Conservation (phyloP, 2,329 filamentous ascomycete genomes). For the Verticillium tricorpus region DNA sequence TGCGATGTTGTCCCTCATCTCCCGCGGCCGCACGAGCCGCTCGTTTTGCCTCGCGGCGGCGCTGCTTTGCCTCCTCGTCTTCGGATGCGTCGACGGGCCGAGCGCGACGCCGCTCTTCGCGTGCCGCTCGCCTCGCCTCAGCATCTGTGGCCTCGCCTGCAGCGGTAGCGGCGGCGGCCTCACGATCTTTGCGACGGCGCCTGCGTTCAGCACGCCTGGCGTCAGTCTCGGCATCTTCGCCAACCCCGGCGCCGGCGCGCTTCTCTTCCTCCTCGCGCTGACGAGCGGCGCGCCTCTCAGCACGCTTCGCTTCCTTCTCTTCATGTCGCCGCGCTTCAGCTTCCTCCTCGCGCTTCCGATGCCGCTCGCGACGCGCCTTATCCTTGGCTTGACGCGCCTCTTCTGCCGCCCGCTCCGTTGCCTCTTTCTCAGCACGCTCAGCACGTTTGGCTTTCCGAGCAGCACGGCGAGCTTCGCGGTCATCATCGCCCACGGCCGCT, state of each 20-base stretch:
- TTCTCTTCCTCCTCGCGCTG: slow-evolving; percentile 46
- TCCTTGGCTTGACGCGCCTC: slow-evolving; percentile 53
- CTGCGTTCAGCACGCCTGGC: slow-evolving; percentile 46
- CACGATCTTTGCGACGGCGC: slow-evolving; percentile 42
- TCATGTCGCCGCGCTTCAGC: slow-evolving; percentile 48
- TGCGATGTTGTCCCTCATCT: slow-evolving; percentile 26
- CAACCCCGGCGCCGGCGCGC: slow-evolving; percentile 35
- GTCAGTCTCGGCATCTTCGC: slow-evolving; percentile 45
- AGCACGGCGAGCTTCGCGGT: slow-evolving; percentile 48
- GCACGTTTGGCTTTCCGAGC: slow-evolving; percentile 57
- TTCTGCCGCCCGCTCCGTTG: slow-evolving; percentile 33
- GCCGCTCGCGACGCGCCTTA: slow-evolving; percentile 50
- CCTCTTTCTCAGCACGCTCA: slow-evolving; percentile 27
- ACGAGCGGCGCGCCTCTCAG: slow-evolving; percentile 46
- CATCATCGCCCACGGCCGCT: slow-evolving; percentile 49
- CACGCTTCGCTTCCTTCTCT: slow-evolving; percentile 55
- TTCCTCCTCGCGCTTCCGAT: slow-evolving; percentile 52
- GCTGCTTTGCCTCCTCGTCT: slow-evolving; percentile 50
- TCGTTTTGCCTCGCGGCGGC: slow-evolving; percentile 48
- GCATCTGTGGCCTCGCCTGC: slow-evolving; percentile 42
- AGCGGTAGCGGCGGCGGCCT: slow-evolving; percentile 36
- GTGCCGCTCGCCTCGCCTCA: slow-evolving; percentile 40
- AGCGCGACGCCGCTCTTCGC: slow-evolving; percentile 44
- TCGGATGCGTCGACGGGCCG: slow-evolving; percentile 39
- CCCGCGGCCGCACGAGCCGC: slow-evolving; percentile 36